A percentile compares a stretch with the other conserved stretches of the same genome.
phyloP scores from a whole-genome alignment of 129 eudicot genomes.

The Tagetes erecta region DNA sequence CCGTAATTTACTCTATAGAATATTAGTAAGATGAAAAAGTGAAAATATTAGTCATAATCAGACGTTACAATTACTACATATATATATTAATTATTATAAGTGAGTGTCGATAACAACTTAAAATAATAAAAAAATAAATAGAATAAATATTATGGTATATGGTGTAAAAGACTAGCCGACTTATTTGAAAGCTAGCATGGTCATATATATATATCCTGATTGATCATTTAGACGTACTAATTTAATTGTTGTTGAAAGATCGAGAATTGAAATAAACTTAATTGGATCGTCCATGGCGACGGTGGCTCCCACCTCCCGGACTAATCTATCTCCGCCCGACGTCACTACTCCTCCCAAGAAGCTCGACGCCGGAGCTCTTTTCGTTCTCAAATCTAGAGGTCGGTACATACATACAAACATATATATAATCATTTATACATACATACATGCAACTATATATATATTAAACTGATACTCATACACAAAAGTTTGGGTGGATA shows the following conservation, averaged over 20 bases:
- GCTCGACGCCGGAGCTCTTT: slow-evolving; percentile 74
- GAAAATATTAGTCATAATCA: no score
- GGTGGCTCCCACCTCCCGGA: slow-evolving; percentile 32
- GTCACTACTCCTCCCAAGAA: slow-evolving; percentile 30
- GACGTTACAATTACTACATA: no score
- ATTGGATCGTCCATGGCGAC: slow-evolving; percentile 30
- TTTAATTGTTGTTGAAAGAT: slow-evolving; percentile 17
- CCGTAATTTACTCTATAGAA: no score
- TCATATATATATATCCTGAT: no score
- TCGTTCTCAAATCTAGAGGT: slow-evolving; percentile 77
- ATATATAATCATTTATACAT: neutral
- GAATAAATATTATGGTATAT: neutral
- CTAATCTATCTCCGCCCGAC: slow-evolving; percentile 15
- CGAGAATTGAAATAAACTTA: neutral
- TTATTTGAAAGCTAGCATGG: slow-evolving; percentile 1
- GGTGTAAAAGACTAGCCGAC: slow-evolving; percentile 5
- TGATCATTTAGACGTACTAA: slow-evolving; percentile 15
- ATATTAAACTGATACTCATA: no score
- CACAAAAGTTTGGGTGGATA: no score
- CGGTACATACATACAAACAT: neutral
- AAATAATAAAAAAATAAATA: no score
- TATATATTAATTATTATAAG: no score
- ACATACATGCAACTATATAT: no score
- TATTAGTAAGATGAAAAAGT: no score
- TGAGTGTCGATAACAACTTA: no score